A percentile compares a stretch with the other conserved stretches of the same genome.
Conservation (phyloP, 768 basidiomycete species). For the Agaricus subrufescens region DNA sequence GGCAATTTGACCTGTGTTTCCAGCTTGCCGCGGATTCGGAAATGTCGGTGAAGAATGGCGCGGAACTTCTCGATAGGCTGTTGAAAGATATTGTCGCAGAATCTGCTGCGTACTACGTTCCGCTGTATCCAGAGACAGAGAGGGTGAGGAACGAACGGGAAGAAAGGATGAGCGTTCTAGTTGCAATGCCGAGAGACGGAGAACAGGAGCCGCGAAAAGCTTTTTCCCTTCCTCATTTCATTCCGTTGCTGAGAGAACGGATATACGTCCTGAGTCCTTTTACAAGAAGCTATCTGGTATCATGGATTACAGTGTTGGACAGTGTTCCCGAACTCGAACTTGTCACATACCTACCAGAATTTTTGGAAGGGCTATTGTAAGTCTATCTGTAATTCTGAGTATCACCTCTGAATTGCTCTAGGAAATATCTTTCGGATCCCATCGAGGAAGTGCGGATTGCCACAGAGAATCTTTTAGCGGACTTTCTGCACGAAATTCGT, state of each 20-base stretch:
- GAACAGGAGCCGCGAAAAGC: constrained; percentile 58
- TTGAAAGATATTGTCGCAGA: constrained; percentile 98
- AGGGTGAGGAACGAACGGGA: constrained; percentile 57
- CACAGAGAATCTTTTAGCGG: constrained; percentile 83
- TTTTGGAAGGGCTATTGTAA: constrained; percentile 89
- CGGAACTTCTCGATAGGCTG: constrained; percentile 93
- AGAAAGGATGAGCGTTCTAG: constrained; percentile 54
- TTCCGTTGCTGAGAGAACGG: constrained; percentile 88
- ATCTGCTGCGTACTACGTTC: constrained; percentile 91
- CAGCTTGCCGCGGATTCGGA: constrained; percentile 97
- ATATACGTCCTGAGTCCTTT: constrained; percentile 96
- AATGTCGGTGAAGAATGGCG: constrained; percentile 95
- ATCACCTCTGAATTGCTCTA: constrained; percentile 22
- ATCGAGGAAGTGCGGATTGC: constrained; percentile 90
- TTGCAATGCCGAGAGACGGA: constrained; percentile 55
- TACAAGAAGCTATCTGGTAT: constrained; percentile 92
- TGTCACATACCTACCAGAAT: constrained; percentile 91
- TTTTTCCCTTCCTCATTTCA: constrained; percentile 92
- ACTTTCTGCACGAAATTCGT: constrained; percentile 87
- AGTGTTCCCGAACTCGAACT: constrained; percentile 96
- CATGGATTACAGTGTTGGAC: constrained; percentile 94
- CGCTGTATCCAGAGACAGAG: constrained; percentile 79
- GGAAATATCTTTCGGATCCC: constrained; percentile 94
- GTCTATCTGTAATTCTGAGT: constrained; percentile 23
- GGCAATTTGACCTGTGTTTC: constrained; percentile 67